Evolutionary conservation across 208 protist genomes (phyloP).

Genomic region (Leishmania turanica): DNA sequence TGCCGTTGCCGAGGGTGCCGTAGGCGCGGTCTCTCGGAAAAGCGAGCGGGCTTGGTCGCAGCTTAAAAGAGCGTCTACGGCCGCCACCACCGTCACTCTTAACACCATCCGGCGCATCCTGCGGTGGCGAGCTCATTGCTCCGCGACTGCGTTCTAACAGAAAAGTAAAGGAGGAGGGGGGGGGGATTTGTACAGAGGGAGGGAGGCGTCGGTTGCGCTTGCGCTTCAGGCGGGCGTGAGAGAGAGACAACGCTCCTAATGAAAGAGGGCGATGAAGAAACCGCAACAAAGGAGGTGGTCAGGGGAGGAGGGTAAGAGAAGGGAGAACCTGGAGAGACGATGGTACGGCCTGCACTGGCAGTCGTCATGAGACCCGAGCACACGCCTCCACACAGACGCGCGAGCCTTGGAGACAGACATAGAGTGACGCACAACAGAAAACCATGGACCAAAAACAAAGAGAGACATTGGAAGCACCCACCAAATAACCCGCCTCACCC

Average conservation of each 20-base stretch:
- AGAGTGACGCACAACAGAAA: neutral
- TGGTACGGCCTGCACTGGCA: too few species aligned
- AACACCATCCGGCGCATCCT: neutral
- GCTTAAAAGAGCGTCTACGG: conserved; percentile 17
- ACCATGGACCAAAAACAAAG: neutral
- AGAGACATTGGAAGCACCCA: too few species aligned
- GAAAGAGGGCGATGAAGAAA: neutral
- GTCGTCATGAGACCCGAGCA: neutral
- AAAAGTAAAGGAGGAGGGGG: neutral
- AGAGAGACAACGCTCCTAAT: neutral
- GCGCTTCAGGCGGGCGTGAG: neutral
- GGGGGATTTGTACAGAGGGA: too few species aligned
- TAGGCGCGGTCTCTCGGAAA: conserved; percentile 35
- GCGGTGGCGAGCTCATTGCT: neutral
- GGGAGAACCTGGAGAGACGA: neutral
- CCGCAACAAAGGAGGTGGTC: neutral
- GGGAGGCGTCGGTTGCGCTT: neutral
- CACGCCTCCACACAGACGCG: neutral
- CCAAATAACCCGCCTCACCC: too few species aligned
- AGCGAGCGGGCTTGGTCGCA: conserved; percentile 36
- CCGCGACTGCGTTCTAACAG: neutral
- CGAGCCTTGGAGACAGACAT: neutral
- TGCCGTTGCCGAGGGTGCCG: conserved; percentile 30
- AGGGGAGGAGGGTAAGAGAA: neutral
- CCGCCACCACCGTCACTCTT: neutral